Conservation (phyloP, 345 rosid genomes). For the Gossypium herbaceum region DNA sequence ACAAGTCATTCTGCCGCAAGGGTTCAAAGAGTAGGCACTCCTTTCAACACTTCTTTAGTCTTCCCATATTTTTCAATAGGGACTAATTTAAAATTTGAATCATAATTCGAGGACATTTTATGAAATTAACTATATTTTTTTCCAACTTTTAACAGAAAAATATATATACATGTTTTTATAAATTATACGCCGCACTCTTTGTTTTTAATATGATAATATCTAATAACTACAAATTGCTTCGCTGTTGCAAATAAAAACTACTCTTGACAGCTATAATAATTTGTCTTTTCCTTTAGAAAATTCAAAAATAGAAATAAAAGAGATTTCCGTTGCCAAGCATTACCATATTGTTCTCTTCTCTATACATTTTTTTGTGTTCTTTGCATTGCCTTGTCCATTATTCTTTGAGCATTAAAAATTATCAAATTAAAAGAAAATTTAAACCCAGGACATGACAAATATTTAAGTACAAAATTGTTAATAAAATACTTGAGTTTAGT, state of each 20-base stretch:
- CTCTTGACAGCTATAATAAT: slow-evolving; percentile 10
- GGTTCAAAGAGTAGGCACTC: too few relatives aligned
- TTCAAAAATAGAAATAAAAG: neutral
- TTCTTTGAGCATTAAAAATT: neutral
- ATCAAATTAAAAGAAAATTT: neutral
- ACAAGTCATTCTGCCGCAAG: too few relatives aligned
- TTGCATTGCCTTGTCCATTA: neutral
- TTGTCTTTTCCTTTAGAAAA: neutral
- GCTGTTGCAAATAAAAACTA: slow-evolving; percentile 9
- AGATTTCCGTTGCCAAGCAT: neutral
- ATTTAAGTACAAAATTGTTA: neutral
- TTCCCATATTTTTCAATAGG: too few relatives aligned
- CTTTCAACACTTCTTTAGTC: too few relatives aligned
- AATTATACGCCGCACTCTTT: neutral
- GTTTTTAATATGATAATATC: neutral
- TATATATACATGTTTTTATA: neutral
- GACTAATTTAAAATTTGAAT: too few relatives aligned
- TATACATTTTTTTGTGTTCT: neutral
- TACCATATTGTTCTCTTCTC: neutral
- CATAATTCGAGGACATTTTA: too few relatives aligned
- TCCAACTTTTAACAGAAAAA: too few relatives aligned
- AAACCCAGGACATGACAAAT: neutral
- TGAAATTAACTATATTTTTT: too few relatives aligned
- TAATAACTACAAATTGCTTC: slow-evolving; percentile 4
- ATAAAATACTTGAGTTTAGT: neutral